Evolutionary conservation across 2,329 filamentous ascomycete genomes (phyloP), one percentile per base, ranked within the genome.

Genomic region (Sporothrix euskadiensis): DNA sequence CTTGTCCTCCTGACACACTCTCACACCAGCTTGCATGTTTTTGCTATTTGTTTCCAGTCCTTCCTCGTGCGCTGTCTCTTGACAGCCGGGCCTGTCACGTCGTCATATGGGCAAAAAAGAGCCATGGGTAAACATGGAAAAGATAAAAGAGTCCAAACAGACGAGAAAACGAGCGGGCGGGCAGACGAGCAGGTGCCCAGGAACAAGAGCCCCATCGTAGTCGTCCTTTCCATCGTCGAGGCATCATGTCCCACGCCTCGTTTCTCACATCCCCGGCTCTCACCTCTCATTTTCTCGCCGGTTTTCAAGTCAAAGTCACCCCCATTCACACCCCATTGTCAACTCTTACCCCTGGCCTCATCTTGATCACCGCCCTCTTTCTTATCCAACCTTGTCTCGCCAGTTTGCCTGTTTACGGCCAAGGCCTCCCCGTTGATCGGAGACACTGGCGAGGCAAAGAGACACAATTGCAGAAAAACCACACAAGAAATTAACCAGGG

Each of bases 1-100:
- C 41, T 8, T 75, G 75, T 72, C 73, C 75, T 71, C 71, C 73
- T 74, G 73, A 75, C 73, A 70, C 74, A 57, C 70, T 56, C 54
- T 73, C 22, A 66, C 61, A 47, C 61, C 26, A 49, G 54, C 22
- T 54, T 26, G 47, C 49, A 26, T 59, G 54, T 35, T 68, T 66
- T 22, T 61, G 19, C 72, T 39, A 10, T 49, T 22, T 66, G 22
- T 47, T 44, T 41, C 35, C 26, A 39, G 35, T 26, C 9, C 32
- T 35, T 54, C 69, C n/a, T 66, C 32, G 19, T 41, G 22, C 39
- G 14, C 22, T 30, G 22, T 35, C 52, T 41, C 35, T 39, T 57
- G 30, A 44, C 22, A 41, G 22, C 26, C 63, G 35, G 12, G 61
- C 52, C 26, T 68, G 10, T 26, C 71, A 32, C 44, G 39, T 57